A percentile compares a stretch with the other conserved stretches of the same genome.
Evolutionary conservation across 371 early-diverging fungal species (phyloP).

Genomic region (Actinomortierella ambigua): DNA sequence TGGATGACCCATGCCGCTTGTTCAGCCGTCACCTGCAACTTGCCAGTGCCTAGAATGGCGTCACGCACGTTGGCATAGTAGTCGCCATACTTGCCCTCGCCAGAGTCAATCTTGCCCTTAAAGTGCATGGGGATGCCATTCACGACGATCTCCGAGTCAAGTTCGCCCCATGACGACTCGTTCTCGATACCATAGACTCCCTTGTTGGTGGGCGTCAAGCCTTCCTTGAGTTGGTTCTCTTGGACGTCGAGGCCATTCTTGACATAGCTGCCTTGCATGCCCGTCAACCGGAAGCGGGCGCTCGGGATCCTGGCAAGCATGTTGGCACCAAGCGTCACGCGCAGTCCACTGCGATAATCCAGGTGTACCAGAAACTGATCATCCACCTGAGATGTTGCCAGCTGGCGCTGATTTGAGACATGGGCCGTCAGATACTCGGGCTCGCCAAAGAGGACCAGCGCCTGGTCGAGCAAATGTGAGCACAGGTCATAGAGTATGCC

Average conservation of each 20-base stretch:
- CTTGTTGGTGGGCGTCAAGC: constrained; percentile 54
- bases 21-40: constrained; percentile 66
- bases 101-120: constrained; percentile 62
- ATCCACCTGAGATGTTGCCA: constrained; percentile 57
- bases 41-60: constrained; percentile 56
- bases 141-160: constrained; percentile 55
- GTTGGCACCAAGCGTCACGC: constrained; percentile 67
- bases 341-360: constrained; percentile 61
- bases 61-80: constrained; percentile 72
- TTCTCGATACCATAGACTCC: constrained; percentile 60
- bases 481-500: constrained; percentile 81
- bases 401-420: constrained; percentile 71
- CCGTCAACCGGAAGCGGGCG: constrained; percentile 70
- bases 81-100: constrained; percentile 60
- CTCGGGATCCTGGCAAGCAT: constrained; percentile 75
- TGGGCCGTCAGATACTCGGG: constrained; percentile 68
- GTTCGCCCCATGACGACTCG: constrained; percentile 53
- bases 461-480: constrained; percentile 81
- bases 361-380: constrained; percentile 72
- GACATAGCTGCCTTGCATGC: constrained; percentile 70
- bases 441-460: constrained; percentile 69
- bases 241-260: constrained; percentile 77
- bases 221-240: constrained; percentile 74
- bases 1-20: constrained; percentile 72
- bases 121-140: constrained; percentile 53